A percentile compares a stretch with the other conserved stretches of the same genome.
Evolutionary conservation across 108 stramenopile genomes (phyloP).

Genomic region (Cylindrotheca closterium): DNA sequence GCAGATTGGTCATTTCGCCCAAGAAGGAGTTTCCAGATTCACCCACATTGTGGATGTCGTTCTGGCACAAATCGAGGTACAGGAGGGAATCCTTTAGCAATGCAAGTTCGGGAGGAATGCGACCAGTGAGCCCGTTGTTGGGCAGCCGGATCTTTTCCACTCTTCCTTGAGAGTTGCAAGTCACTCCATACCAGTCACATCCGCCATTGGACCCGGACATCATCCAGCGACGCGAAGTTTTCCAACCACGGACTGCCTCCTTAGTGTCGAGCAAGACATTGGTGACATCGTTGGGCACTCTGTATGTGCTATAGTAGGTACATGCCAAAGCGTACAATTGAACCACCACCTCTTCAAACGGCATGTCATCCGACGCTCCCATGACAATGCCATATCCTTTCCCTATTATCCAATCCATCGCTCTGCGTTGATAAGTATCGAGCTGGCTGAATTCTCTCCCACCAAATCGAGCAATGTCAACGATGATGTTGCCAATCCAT

Average conservation of each 20-base stretch:
- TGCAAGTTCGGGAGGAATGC: slow-evolving; percentile 26
- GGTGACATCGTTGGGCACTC: slow-evolving; percentile 10
- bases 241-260: slow-evolving; percentile 39
- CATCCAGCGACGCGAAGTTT: slow-evolving; percentile 22
- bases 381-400: slow-evolving; percentile 1
- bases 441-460: slow-evolving; percentile 26
- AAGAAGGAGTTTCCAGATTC: slow-evolving; percentile 41
- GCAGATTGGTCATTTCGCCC: slow-evolving; percentile 34
- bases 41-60: slow-evolving; percentile 39
- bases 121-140: slow-evolving; percentile 14
- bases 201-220: slow-evolving; percentile 28
- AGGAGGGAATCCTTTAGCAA: slow-evolving; percentile 21
- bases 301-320: slow-evolving; percentile 21
- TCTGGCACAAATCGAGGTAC: slow-evolving; percentile 33
- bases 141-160: slow-evolving; percentile 13
- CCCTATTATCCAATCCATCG: slow-evolving; percentile 23
- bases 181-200: slow-evolving; percentile 51
- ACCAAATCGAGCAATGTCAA: slow-evolving; percentile 14
- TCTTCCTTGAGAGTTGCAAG: slow-evolving; percentile 36
- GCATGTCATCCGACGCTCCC: no score
- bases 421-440: slow-evolving; percentile 24
- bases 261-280: slow-evolving; percentile 5
- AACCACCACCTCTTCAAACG: slow-evolving; percentile 23
- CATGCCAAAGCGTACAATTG: slow-evolving; percentile 37
- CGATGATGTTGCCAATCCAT: slow-evolving; percentile 7